phyloP scores from a whole-genome alignment of 2,329 filamentous ascomycete species.

The Aotearoamyces nothofagi region DNA sequence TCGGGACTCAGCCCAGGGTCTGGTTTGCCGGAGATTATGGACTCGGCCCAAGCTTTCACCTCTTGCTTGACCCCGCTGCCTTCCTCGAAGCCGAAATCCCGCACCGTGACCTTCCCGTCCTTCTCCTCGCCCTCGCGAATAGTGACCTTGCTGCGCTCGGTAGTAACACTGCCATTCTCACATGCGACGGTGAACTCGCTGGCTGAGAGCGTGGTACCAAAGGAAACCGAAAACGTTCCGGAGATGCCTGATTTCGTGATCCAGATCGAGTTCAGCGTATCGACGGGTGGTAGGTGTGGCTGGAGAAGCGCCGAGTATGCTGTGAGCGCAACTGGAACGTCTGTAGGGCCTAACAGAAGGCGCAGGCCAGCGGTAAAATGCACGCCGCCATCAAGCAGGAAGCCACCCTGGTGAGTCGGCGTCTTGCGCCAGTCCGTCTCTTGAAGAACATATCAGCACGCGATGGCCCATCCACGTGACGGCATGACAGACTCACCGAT shows the following conservation, averaged over 20 bases:
- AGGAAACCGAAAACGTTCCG: slow-evolving; percentile 17
- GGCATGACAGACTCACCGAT: slow-evolving; percentile 14
- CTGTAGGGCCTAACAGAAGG: slow-evolving; percentile 32
- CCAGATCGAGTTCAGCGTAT: slow-evolving; percentile 20
- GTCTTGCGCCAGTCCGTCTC: slow-evolving; percentile 48
- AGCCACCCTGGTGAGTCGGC: slow-evolving; percentile 60
- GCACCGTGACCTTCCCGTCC: slow-evolving; percentile 8
- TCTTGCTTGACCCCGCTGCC: slow-evolving; percentile 17
- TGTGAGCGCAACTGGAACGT: slow-evolving; percentile 11
- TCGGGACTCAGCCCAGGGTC: slow-evolving; percentile 12
- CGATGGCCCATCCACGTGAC: neutral
- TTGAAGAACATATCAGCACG: slow-evolving; percentile 2
- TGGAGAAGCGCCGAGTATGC: slow-evolving; percentile 15
- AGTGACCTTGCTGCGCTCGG: slow-evolving; percentile 12
- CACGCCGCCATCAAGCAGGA: slow-evolving; percentile 62
- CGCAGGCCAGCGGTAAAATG: slow-evolving; percentile 53
- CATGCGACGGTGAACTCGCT: slow-evolving; percentile 18
- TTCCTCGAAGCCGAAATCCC: slow-evolving; percentile 16
- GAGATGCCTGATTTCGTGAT: slow-evolving; percentile 15
- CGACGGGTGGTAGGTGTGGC: slow-evolving; percentile 17
- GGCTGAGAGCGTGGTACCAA: slow-evolving; percentile 17
- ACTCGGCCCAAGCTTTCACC: slow-evolving; percentile 16
- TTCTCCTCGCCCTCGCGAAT: slow-evolving; percentile 14
- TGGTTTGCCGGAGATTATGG: slow-evolving; percentile 11
- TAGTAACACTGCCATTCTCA: slow-evolving; percentile 17